Evolutionary conservation across 1,139 yeast genomes (phyloP).

Genomic region (Nakaseomyces delphensis): DNA sequence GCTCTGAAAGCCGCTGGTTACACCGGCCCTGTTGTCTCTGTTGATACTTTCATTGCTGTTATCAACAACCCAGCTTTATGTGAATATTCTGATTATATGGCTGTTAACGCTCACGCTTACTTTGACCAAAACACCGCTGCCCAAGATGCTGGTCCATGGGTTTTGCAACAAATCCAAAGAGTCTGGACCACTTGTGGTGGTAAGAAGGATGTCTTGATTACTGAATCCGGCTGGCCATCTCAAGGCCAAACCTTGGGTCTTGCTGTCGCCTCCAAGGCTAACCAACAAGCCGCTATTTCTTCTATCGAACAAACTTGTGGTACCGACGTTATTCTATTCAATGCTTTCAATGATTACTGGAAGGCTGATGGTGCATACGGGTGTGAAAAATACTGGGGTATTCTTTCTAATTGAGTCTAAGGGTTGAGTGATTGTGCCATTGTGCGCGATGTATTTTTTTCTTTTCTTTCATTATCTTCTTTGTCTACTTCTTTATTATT

Average conservation of each 20-base stretch:
- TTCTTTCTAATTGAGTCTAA: slow-evolving; percentile 23
- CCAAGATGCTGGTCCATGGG: slow-evolving; percentile 62
- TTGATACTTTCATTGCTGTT: slow-evolving; percentile 71
- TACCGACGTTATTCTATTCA: slow-evolving; percentile 51
- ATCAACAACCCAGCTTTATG: slow-evolving; percentile 64
- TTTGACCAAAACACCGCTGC: slow-evolving; percentile 66
- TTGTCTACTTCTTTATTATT: neutral
- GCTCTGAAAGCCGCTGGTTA: slow-evolving; percentile 57
- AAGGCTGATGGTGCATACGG: slow-evolving; percentile 56
- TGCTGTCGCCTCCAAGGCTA: slow-evolving; percentile 57
- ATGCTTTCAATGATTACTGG: slow-evolving; percentile 72
- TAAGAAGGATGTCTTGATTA: slow-evolving; percentile 48
- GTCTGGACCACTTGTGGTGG: slow-evolving; percentile 60
- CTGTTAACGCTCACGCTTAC: slow-evolving; percentile 75
- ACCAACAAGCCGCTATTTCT: slow-evolving; percentile 53
- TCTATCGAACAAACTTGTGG: slow-evolving; percentile 51
- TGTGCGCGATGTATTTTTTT: too few species aligned
- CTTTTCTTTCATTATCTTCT: neutral
- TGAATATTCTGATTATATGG: slow-evolving; percentile 63
- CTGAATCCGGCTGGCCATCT: slow-evolving; percentile 82
- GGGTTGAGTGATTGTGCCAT: slow-evolving; percentile 7
- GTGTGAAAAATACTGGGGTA: slow-evolving; percentile 72
- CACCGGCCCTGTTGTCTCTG: slow-evolving; percentile 64
- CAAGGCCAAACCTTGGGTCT: slow-evolving; percentile 54
- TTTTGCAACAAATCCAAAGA: slow-evolving; percentile 53